These are phyloP conservation scores for Phytopythium cucurbitacearum DNA, from an alignment of 352 stramenopile genomes.

Conservation along the genomic window DNA sequence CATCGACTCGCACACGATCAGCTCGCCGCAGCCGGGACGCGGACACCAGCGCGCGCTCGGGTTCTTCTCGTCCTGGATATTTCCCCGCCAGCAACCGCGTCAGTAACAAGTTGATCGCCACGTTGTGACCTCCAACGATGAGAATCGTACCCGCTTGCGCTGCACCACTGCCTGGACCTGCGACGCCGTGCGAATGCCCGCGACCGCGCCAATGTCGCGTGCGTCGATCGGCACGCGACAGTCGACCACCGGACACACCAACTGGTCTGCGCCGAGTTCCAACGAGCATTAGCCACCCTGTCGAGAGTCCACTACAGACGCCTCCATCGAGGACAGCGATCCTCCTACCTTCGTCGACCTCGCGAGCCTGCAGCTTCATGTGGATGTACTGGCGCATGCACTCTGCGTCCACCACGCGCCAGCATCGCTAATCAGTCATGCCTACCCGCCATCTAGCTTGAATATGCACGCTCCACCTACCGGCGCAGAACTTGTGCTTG, in stretches of 20 bases:
- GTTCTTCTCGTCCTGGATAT: constrained; percentile 61
- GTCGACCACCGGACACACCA: constrained; percentile 55
- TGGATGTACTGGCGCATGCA: constrained; percentile 50
- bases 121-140: not conserved
- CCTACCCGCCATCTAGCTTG: not conserved
- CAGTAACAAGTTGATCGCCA: not conserved
- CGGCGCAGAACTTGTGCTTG: constrained; percentile 53
- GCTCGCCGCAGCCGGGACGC: constrained; percentile 44
- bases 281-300: not conserved
- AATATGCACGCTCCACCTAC: constrained; percentile 7
- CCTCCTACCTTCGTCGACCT: constrained; percentile 57
- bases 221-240: constrained; percentile 37
- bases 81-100: not conserved
- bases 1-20: constrained; percentile 52
- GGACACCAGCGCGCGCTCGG: constrained; percentile 71
- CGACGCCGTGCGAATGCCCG: constrained; percentile 15
- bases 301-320: not conserved
- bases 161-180: constrained; percentile 33
- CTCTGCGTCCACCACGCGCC: constrained; percentile 7
- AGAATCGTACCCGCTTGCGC: constrained; percentile 46
- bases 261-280: constrained; percentile 34
- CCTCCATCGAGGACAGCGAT: not conserved
- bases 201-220: constrained; percentile 30
- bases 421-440: not conserved
- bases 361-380: constrained; percentile 50